Evolutionary conservation across 1,284 basidiomycete species (phyloP).

Genomic region (Cutaneotrichosporon sp.): DNA sequence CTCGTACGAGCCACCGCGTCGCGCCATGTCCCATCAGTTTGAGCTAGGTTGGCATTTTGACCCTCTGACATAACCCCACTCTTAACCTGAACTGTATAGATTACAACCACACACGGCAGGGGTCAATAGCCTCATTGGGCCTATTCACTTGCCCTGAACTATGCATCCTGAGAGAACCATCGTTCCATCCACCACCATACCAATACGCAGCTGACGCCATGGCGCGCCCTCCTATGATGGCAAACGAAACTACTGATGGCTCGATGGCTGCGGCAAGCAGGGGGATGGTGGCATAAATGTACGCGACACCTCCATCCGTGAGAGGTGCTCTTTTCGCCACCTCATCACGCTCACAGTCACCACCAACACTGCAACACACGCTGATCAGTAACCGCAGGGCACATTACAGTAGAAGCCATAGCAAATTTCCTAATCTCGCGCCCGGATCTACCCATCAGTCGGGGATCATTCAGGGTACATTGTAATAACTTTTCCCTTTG

Average conservation of each 20-base stretch:
- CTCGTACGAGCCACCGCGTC: conserved; percentile 2
- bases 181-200: neutral
- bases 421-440: neutral
- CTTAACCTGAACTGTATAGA: too few relatives aligned
- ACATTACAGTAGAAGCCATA: neutral
- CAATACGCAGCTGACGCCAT: neutral
- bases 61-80: too few relatives aligned
- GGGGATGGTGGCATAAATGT: neutral
- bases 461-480: neutral
- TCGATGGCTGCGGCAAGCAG: neutral
- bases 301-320: neutral
- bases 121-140: too few relatives aligned
- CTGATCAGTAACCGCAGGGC: neutral
- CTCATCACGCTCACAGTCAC: neutral
- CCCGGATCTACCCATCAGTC: neutral
- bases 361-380: neutral
- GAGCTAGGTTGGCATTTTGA: too few relatives aligned
- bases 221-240: neutral
- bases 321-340: neutral
- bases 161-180: neutral
- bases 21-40: neutral
- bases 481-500: neutral
- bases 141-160: too few relatives aligned
- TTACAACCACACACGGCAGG: too few relatives aligned
- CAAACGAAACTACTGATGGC: neutral